Conservation (phyloP, 257 asterid species). For the Solanum microdontum region DNA sequence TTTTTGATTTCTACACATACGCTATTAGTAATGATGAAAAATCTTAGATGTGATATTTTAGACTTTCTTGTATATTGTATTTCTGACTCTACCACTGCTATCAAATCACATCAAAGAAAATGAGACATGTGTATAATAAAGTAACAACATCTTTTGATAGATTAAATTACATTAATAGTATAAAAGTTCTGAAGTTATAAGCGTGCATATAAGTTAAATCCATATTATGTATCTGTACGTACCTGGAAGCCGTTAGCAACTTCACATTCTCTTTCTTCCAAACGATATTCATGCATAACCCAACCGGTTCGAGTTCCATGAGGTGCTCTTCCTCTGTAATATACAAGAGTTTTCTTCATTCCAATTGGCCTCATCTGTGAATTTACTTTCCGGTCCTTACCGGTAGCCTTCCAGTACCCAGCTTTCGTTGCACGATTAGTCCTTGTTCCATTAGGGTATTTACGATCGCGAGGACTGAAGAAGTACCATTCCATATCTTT, state of each 20-base stretch:
- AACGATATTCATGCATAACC: conserved; percentile 98
- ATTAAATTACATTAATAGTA: background rate
- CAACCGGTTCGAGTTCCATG: conserved; percentile 94
- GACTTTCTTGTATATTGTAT: too few species aligned
- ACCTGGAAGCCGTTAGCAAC: conserved; percentile 66
- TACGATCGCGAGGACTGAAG: conserved; percentile 91
- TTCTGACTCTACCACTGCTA: background rate
- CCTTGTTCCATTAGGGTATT: conserved; percentile 93
- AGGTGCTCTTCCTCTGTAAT: conserved; percentile 94
- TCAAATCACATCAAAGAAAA: too few species aligned
- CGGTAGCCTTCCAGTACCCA: conserved; percentile 99
- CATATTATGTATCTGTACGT: background rate
- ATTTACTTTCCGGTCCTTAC: conserved; percentile 83
- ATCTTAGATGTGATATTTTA: too few species aligned
- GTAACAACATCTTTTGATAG: too few species aligned
- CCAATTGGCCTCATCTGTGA: conserved; percentile 80
- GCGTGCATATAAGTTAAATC: background rate
- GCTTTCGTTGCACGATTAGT: conserved; percentile 92
- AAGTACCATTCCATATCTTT: conserved; percentile 98
- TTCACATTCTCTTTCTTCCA: conserved; percentile 93
- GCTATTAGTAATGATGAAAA: background rate
- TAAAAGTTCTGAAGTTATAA: background rate
- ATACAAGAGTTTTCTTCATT: conserved; percentile 97
- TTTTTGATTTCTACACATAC: too few species aligned
- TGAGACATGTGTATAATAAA: background rate